Base-by-base conservation (phyloP, 148 eudicot species). In the Rhododendron mucronatum region DNA sequence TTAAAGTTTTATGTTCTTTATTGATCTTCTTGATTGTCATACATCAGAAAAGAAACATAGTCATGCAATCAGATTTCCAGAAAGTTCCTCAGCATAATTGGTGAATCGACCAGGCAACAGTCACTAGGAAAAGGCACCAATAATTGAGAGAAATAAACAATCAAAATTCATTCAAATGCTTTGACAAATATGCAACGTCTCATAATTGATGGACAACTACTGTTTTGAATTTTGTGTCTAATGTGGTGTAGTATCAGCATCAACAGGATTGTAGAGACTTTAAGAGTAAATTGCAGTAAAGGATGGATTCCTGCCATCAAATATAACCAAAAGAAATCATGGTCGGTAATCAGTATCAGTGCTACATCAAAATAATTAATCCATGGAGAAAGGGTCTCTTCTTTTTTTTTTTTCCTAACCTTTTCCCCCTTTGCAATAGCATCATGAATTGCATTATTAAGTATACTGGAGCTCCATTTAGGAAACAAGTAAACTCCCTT, bases 401-500 rank as follows among this genome's bases (percentile, higher is more conserved):
- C 28, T 37, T 18, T 33, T 33, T 33, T 39, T 39, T 5, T 39
- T 39, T 5, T 5, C 26, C 61, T 67, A 48, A 83, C 78, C 85
- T 83, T 83, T 83, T 47, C 15, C 77, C 87, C 23, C 88, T 86
- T 39, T 39, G 44, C 44, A 39, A 88, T 92, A 93, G 73, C 67
- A 67, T 63, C 30, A 63, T n/a, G 13, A 80, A 41, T 78, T 87
- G 86, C 37, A 87, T 82, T 61, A 44, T 47, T 50, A 89, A 82
- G 21, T 89, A 90, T 28, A 91, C 85, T 73, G 90, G 88, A 45
- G 95, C 90, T 39, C 92, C 93, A 57, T 89, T 86, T 33, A 90
- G 28, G 84, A 91, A 47, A 90, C 61, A 91, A 15, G 86, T 59
- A 18, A 18, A 59, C 65, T 94, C 44, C 91, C 93, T 87, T 92